Evolutionary conservation across 805 yeast species (phyloP).

Genomic region (Barnettozyma californica): DNA sequence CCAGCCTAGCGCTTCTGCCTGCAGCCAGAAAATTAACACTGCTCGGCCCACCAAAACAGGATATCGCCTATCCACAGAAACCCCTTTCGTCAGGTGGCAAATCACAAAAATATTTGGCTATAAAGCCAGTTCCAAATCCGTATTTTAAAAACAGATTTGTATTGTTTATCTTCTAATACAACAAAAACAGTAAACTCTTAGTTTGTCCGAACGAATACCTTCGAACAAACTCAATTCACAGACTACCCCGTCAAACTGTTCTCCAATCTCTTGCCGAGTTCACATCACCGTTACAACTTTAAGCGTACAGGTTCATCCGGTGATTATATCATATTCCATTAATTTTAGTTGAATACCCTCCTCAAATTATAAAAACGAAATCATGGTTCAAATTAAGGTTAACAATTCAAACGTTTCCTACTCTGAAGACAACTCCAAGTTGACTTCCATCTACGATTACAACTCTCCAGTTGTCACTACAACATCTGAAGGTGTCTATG

Average conservation of each 20-base stretch:
- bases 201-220: neutral
- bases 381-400: constrained; percentile 38
- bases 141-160: too few relatives aligned
- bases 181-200: neutral
- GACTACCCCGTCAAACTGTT: constrained; percentile 18
- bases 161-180: too few relatives aligned
- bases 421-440: constrained; percentile 39
- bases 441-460: constrained; percentile 55
- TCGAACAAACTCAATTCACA: constrained; percentile 1
- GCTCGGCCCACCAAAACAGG: too few relatives aligned
- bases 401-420: constrained; percentile 46
- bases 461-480: constrained; percentile 66
- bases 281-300: constrained; percentile 27
- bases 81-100: neutral
- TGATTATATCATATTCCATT: constrained; percentile 18
- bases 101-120: neutral
- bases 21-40: too few relatives aligned
- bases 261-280: constrained; percentile 23
- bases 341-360: constrained; percentile 6
- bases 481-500: constrained; percentile 37
- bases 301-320: constrained; percentile 25
- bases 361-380: constrained; percentile 8
- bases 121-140: neutral
- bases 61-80: neutral
- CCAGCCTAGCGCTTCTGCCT: neutral